A percentile compares a stretch with the other conserved stretches of the same genome.
Evolutionary conservation across 192 early-diverging fungal genomes (phyloP).

Genomic region (Backusella liffmaniae): DNA sequence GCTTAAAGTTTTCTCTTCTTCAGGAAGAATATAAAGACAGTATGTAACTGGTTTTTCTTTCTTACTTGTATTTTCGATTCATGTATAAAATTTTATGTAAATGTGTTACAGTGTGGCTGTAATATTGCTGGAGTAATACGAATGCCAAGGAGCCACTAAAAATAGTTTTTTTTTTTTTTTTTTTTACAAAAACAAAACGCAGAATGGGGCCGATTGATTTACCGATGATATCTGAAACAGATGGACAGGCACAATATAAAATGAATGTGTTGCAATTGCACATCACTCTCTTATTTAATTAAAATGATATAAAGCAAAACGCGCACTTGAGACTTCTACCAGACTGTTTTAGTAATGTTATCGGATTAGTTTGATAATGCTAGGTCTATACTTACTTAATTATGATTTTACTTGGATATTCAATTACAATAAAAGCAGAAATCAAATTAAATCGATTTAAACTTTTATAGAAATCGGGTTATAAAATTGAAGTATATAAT

Average conservation of each 20-base stretch:
- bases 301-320: not conserved
- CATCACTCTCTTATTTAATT: not conserved
- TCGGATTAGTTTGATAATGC: not conserved
- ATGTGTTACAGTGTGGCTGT: not conserved
- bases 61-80: not conserved
- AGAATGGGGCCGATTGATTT: not conserved
- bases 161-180: not conserved
- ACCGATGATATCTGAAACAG: not conserved
- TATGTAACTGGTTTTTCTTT: not conserved
- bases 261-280: not conserved
- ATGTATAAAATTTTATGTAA: not conserved
- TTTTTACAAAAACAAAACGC: not conserved
- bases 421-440: not conserved
- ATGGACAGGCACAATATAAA: not conserved
- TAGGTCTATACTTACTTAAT: not conserved
- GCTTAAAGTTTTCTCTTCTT: not conserved
- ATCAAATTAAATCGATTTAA: not conserved
- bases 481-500: not conserved
- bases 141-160: conserved; percentile 4
- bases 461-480: not conserved
- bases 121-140: not conserved
- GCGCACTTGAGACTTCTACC: not conserved
- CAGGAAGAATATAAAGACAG: not conserved
- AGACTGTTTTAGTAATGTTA: not conserved
- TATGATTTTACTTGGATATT: not conserved